Evolutionary conservation across 2,329 filamentous ascomycete genomes (phyloP).

Genomic region (Alternaria tenuissima): DNA sequence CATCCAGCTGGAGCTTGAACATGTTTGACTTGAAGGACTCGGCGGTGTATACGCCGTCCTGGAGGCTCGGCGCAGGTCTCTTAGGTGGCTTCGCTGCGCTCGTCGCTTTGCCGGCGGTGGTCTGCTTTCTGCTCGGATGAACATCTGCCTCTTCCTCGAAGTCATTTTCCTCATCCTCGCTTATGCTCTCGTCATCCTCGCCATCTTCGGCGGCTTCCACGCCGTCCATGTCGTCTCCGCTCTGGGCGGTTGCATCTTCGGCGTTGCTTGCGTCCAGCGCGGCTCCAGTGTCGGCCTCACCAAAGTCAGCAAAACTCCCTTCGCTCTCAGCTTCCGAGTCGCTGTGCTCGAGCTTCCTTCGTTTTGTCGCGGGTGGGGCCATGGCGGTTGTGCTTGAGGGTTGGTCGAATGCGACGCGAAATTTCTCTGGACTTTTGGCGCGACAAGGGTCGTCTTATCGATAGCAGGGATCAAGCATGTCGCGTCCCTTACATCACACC

Average conservation of each 20-base stretch:
- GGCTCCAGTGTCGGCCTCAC: constrained; percentile 23
- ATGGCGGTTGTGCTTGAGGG: constrained; percentile 31
- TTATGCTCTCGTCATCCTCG: constrained; percentile 18
- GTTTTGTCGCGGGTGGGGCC: constrained; percentile 53
- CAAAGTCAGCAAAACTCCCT: constrained; percentile 35
- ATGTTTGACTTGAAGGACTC: constrained; percentile 71
- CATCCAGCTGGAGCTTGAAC: constrained; percentile 73
- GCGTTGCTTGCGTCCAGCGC: constrained; percentile 26
- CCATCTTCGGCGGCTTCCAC: constrained; percentile 21
- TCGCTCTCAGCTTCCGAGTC: constrained; percentile 40
- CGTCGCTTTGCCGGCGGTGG: constrained; percentile 14
- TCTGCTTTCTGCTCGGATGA: constrained; percentile 17
- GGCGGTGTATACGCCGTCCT: constrained; percentile 56
- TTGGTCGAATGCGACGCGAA: constrained; percentile 21
- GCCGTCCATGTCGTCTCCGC: constrained; percentile 21
- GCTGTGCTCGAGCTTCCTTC: constrained; percentile 57
- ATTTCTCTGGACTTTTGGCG: constrained; percentile 32
- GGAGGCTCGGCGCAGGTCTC: constrained; percentile 33
- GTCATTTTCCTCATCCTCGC: constrained; percentile 13
- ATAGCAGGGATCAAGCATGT: constrained; percentile 21
- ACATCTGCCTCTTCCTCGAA: constrained; percentile 24
- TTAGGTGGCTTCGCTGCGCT: constrained; percentile 29
- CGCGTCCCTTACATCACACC: constrained; percentile 7
- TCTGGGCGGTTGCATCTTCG: constrained; percentile 19
- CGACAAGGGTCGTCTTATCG: constrained; percentile 30